A percentile compares a stretch with the other conserved stretches of the same genome.
Evolutionary conservation across 768 basidiomycete genomes (phyloP).

Genomic region (Termitomyces bulborhizus): DNA sequence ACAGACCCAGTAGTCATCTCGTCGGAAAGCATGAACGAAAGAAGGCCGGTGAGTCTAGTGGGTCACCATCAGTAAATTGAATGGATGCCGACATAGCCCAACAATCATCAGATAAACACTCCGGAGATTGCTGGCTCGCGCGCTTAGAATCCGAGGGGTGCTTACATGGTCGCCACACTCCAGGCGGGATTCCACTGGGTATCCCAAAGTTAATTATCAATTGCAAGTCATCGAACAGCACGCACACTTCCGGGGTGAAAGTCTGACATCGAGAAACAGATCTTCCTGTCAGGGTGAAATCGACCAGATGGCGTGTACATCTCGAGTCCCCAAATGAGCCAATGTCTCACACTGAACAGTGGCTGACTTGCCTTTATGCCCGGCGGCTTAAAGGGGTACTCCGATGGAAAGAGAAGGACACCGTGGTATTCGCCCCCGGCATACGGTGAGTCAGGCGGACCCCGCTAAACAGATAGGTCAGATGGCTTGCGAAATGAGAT

Average conservation of each 20-base stretch:
- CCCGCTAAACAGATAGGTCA: conserved; percentile 49
- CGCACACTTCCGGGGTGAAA: conserved; percentile 86
- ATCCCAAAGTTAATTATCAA: background rate
- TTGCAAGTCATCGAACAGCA: conserved; percentile 11
- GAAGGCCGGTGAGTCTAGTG: conserved; percentile 81
- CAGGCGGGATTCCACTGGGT: conserved; percentile 90
- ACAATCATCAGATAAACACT: conserved; percentile 2
- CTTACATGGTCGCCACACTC: conserved; percentile 92
- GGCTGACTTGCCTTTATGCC: conserved; percentile 75
- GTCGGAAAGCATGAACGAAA: conserved; percentile 93
- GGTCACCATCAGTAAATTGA: conserved; percentile 8
- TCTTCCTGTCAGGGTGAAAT: conserved; percentile 90
- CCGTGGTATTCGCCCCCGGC: conserved; percentile 93
- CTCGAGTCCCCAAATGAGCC: conserved; percentile 29
- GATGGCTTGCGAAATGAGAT: conserved; percentile 7
- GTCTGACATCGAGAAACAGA: conserved; percentile 98
- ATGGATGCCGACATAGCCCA: conserved; percentile 4
- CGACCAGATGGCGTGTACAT: conserved; percentile 90
- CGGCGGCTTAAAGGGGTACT: conserved; percentile 96
- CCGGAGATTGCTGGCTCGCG: conserved; percentile 3
- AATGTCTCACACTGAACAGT: background rate
- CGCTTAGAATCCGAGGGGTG: conserved; percentile 13
- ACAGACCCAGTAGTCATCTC: conserved; percentile 97
- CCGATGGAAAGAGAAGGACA: conserved; percentile 83
- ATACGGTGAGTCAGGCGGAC: conserved; percentile 90